Base-by-base conservation (phyloP, 1,284 basidiomycete species). In the Puccinia horiana region DNA sequence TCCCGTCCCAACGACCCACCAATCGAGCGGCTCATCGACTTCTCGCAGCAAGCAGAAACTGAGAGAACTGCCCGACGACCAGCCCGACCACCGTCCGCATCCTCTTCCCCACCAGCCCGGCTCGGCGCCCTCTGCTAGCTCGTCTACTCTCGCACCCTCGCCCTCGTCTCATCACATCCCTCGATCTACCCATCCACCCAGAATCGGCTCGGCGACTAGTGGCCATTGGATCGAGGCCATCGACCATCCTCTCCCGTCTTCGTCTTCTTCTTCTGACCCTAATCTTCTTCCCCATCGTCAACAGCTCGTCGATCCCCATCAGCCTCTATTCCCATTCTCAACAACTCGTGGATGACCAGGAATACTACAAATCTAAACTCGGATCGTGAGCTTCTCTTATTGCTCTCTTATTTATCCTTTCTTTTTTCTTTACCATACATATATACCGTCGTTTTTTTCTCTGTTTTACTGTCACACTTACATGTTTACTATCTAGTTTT, bases 221-320 rank as follows among this genome's bases (percentile, higher is more conserved):
- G 69, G 69, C 23, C 23, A 70, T 23, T 70, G 69, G 69, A 70
- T 70, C 44, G 69, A 70, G 47, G 69, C n/a, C 42, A 70, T 70
- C 44, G 42, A 49, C 29, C 42, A 70, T 0, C 29, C 69, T 47
- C 69, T 26, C 14, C 35, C 63, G 9, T 35, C 29, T 18, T 42
- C 42, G 29, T 3, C n/a, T 32, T 26, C n/a, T 32, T 2, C 61
- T 26, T 63, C 67, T 18, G 5, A 32, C 67, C 26, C 69, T 44
- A 5, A 67, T 9, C 37, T 35, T 37, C 35, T 29, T 42, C 20
- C 29, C 8, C 4, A n/a, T 29, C 26, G 29, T 29, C 42, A 35
- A 3, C 20, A 4, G 12, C 29, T n/a, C 37, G 9, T 18, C 44
- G 29, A 37, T 35, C 9, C 5, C n/a, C 42, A 70, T 20, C 11